Percentiles rank a stretch among this genome's conserved stretches.
These are phyloP conservation scores for Hamamelis virginiana DNA, from an alignment of 164 flowering plant genomes.

Conservation along the genomic window DNA sequence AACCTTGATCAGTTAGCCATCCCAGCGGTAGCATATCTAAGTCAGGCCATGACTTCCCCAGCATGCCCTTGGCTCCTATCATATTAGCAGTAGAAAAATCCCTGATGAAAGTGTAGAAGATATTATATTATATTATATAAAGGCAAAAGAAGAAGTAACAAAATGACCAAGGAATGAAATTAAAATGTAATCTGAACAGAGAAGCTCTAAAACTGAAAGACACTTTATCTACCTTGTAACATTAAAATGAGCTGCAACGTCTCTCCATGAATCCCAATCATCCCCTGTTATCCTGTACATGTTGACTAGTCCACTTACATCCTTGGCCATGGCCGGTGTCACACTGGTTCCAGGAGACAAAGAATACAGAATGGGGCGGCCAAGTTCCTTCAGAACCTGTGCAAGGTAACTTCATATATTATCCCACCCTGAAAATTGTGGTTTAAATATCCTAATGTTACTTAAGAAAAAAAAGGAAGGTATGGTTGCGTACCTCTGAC, in stretches of 20 bases:
- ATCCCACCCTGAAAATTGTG: background rate
- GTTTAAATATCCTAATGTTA: background rate
- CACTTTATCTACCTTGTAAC: conserved; percentile 53
- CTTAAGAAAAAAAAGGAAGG: background rate
- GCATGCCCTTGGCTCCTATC: conserved; percentile 67
- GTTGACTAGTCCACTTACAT: conserved; percentile 56
- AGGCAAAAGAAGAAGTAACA: background rate
- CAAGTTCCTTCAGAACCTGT: conserved; percentile 63
- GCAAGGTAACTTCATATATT: conserved; percentile 11
- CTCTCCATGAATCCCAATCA: conserved; percentile 91
- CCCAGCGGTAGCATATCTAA: conserved; percentile 95
- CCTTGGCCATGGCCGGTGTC: conserved; percentile 79
- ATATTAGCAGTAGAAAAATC: conserved; percentile 63
- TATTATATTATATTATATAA: background rate
- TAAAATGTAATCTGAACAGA: background rate
- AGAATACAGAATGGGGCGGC: conserved; percentile 71
- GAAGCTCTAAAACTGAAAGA: conserved; percentile 4
- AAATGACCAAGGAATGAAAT: background rate
- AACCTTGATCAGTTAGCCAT: conserved; percentile 83
- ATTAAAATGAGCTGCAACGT: conserved; percentile 75
- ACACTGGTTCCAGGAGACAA: conserved; percentile 88
- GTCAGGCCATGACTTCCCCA: conserved; percentile 93
- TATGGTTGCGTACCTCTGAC: conserved; percentile 55
- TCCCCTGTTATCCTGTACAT: conserved; percentile 94
- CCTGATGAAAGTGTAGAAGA: conserved; percentile 32